Evolutionary conservation across 768 basidiomycete genomes (phyloP).

Genomic region (Mycena maculata): DNA sequence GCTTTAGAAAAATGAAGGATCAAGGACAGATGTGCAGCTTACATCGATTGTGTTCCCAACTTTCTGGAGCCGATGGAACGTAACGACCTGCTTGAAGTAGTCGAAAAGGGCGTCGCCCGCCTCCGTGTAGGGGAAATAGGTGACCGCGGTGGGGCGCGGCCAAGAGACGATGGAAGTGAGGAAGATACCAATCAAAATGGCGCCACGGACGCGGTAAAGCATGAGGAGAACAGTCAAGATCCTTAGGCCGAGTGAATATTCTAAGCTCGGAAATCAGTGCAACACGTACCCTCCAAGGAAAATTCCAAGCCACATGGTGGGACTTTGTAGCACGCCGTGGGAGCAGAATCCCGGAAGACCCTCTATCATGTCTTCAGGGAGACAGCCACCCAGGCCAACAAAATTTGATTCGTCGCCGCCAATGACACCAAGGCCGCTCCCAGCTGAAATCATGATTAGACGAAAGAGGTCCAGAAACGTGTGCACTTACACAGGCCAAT

Average conservation of each 20-base stretch:
- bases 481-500: slow-evolving; percentile 73
- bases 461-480: neutral
- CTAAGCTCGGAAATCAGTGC: neutral
- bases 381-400: slow-evolving; percentile 83
- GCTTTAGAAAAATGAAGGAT: slow-evolving; percentile 10
- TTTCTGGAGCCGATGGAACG: slow-evolving; percentile 71
- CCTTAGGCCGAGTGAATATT: slow-evolving; percentile 45
- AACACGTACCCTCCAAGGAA: slow-evolving; percentile 79
- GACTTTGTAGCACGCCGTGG: slow-evolving; percentile 72
- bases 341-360: slow-evolving; percentile 71
- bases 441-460: slow-evolving; percentile 39
- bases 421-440: slow-evolving; percentile 78
- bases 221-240: slow-evolving; percentile 83
- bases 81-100: slow-evolving; percentile 87
- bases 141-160: slow-evolving; percentile 86
- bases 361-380: slow-evolving; percentile 57
- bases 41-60: slow-evolving; percentile 79
- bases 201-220: slow-evolving; percentile 87
- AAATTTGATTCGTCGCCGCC: slow-evolving; percentile 78
- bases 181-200: slow-evolving; percentile 86
- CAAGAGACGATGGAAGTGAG: slow-evolving; percentile 88
- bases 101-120: slow-evolving; percentile 80
- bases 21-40: slow-evolving; percentile 38
- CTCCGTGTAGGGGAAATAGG: slow-evolving; percentile 80
- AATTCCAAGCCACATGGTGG: slow-evolving; percentile 90